Conservation (phyloP, 306 rosid genomes). For the Notholithocarpus densiflorus region DNA sequence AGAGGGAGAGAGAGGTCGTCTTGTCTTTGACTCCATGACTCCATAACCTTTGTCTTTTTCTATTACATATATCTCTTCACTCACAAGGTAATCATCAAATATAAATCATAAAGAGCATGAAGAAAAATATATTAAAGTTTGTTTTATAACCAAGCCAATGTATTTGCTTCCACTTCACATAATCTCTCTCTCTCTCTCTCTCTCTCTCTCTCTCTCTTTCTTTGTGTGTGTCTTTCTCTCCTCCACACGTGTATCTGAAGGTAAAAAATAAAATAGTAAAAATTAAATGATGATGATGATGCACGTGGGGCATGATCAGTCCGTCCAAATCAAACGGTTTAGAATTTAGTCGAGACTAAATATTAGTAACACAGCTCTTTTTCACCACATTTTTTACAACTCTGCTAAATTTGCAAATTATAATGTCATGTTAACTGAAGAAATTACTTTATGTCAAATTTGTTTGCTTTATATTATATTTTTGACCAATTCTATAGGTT, state of each 20-base stretch:
- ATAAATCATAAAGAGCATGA: conserved; percentile 16
- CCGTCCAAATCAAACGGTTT: conserved; percentile 7
- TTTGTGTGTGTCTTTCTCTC: background rate
- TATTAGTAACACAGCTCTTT: no score
- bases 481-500: no score
- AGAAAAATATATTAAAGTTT: conserved; percentile 29
- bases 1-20: conserved; percentile 43
- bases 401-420: no score
- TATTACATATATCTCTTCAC: conserved; percentile 50
- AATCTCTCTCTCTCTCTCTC: conserved; percentile 39
- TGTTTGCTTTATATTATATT: no score
- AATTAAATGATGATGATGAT: conserved; percentile 11
- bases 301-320: conserved; percentile 23
- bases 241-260: conserved; percentile 63
- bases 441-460: no score
- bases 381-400: no score
- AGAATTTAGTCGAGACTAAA: background rate
- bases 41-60: conserved; percentile 41
- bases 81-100: conserved; percentile 53
- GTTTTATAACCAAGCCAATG: conserved; percentile 62
- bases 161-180: conserved; percentile 89
- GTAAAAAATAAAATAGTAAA: conserved; percentile 31
- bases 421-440: no score
- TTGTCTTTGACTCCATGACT: conserved; percentile 87
- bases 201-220: conserved; percentile 2